phyloP scores from a whole-genome alignment of 371 early-diverging fungal species.

The Mortierella sp. region DNA sequence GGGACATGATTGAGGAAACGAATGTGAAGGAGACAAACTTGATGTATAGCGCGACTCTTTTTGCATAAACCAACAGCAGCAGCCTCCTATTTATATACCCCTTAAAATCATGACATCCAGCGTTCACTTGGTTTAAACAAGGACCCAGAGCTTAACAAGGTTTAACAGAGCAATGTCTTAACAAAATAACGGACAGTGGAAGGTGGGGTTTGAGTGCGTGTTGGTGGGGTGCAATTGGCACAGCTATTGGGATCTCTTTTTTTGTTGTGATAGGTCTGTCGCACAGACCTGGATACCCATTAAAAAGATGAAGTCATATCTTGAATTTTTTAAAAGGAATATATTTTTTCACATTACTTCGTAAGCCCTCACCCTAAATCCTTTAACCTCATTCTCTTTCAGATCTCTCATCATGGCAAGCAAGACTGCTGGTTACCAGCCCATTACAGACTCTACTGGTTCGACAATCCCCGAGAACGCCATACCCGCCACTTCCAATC shows the following conservation, averaged over 20 bases:
- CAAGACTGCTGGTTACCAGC: constrained; percentile 30
- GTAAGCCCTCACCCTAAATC: neutral
- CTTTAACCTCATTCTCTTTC: neutral
- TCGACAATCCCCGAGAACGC: constrained; percentile 3
- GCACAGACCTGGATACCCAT: neutral
- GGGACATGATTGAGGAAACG: constrained; percentile 17
- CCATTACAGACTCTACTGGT: constrained; percentile 19
- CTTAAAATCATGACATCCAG: no score
- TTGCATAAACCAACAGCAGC: no score
- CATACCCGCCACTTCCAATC: constrained; percentile 5
- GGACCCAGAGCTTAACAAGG: no score
- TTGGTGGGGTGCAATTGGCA: neutral
- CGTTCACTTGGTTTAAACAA: no score
- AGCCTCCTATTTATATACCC: no score
- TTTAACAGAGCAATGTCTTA: no score
- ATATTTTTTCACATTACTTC: neutral
- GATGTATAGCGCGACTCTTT: no score
- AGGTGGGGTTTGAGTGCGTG: no score
- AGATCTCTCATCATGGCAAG: constrained; percentile 26
- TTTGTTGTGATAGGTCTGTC: neutral
- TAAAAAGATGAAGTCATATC: neutral
- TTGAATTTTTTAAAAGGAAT: neutral
- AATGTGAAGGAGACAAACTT: neutral
- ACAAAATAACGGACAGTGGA: no score
- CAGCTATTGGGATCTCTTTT: neutral